Base-by-base conservation (phyloP, 2,329 filamentous ascomycete genomes). In the Fusarium mundagurra region DNA sequence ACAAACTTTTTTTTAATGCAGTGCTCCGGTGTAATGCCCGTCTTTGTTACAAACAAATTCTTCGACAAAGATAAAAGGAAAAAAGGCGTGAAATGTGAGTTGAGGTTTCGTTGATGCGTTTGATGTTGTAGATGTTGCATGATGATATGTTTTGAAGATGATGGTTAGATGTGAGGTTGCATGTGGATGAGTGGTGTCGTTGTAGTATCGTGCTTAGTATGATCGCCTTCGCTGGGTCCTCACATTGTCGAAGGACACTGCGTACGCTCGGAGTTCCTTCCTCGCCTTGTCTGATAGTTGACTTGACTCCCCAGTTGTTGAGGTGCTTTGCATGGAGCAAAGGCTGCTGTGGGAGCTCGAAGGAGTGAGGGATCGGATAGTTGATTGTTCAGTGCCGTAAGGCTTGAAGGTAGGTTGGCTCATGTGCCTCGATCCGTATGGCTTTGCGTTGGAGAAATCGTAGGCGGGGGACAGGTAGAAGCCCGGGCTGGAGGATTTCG, bases 261-360 rank as follows among this genome's bases (percentile, higher is more conserved):
- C 93, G 83, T 98, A 98, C 76, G 93, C 92, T 80, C 92, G 91
- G 41, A 98, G 89, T 82, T 97, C 94, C 82, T 90, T 91, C 78
- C 91, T 91, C 34, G 93, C 92, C 82, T 93, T 92, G 74, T 93
- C 91, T 8, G 94, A 95, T 73, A 97, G 86, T 54, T 89, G 86
- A 48, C 82, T 82, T 29, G 84, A 82, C 65, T 90, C 89, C 76
- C 87, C 86, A 58, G 82, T 82, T 65, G 89, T 89, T 33, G 88
- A 83, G 60, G 85, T 87, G 82, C 92, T 94, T 75, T 90, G 89
- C 79, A 95, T 89, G 34, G 94, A 97, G 80, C 92, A 94, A 61
- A 98, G 89, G 80, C 94, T 97, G 77, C 92, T 93, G 81, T 95
- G 92, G 31, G 94, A 96, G 77, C 93, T 94, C 29, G 94, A 97